Base-by-base conservation (phyloP, 2,329 filamentous ascomycete genomes). In the Rhynchosporium graminicola region DNA sequence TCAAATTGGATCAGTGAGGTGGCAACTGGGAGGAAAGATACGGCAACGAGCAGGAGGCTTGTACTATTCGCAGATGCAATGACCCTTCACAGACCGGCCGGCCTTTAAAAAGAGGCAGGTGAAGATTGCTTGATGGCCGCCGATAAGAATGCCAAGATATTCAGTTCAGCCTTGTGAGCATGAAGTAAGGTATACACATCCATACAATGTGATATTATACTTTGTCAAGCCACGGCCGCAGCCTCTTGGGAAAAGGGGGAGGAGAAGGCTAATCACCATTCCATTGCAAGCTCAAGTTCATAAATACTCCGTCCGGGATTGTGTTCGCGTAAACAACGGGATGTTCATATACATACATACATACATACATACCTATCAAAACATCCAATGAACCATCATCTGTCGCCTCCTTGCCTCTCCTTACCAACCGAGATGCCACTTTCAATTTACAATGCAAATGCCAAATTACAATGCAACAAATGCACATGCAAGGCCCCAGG, bases 131-230 rank as follows among this genome's bases (percentile, higher is more conserved):
- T 33, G 1, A 2, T 15, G 20, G 36, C 20, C 20, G 20, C 26
- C 20, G 7, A 54, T 40, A 56, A 20, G 2, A 6, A 46, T n/a
- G 54, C 40, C 42, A 33, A 15, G 26, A 57, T 57, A 5, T 40
- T 60, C 38, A 47, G 40, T 40, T 60, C 38, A 47, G 40, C 50
- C 51, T 61, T 56, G 43, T 56, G 12, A 29, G 48, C 29, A 61
- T 42, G 59, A 43, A 55, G n/a, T 31, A 10, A 36, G 20, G 20
- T 20, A 20, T 20, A 20, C 20, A n/a, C n/a, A n/a, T n/a, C n/a
- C n/a, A 20, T 20, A 20, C 20, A 20, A 20, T 20, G 20, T 20
- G 20, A 20, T 20, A 20, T 20, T 20, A 20, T 20, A 20, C 10
- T 33, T 45, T 15, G 36, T 47, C 45, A 20, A 61, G 51, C 38